Conservation (phyloP, 768 basidiomycete genomes). For the Mycena crocata region DNA sequence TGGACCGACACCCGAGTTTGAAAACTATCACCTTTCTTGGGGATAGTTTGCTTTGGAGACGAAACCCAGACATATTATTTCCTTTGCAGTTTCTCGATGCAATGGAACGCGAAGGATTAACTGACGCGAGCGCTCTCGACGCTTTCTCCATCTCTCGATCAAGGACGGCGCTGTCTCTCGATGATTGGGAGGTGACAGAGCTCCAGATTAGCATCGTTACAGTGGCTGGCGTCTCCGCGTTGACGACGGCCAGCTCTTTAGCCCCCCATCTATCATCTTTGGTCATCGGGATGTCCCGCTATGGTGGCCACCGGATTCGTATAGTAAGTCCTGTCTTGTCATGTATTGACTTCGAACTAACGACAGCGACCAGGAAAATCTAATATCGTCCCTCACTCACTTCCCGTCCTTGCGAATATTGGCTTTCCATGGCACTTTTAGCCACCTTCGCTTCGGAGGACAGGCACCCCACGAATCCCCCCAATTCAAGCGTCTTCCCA, state of each 20-base stretch:
- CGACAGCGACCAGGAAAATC: not conserved
- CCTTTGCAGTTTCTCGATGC: not conserved
- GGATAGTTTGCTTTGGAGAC: not conserved
- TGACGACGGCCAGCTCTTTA: not conserved
- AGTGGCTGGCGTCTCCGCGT: not conserved
- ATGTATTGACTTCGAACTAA: not conserved
- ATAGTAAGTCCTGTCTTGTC: not conserved
- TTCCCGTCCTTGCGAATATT: constrained; percentile 11
- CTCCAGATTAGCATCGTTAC: not conserved
- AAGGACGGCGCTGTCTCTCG: not conserved
- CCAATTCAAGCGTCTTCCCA: not conserved
- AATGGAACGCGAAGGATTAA: not conserved
- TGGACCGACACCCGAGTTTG: not conserved
- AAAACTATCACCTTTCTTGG: not conserved
- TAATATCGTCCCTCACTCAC: not conserved
- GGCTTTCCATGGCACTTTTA: not conserved
- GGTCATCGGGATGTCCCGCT: constrained; percentile 2
- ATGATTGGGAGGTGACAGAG: not conserved
- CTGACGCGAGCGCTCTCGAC: not conserved
- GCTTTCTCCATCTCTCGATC: not conserved
- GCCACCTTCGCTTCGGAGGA: not conserved
- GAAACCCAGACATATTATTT: not conserved
- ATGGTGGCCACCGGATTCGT: not conserved
- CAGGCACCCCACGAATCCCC: not conserved
- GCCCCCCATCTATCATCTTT: not conserved